Percentiles rank a stretch among this genome's conserved stretches.
Evolutionary conservation across 805 yeast genomes (phyloP).

Genomic region (Candida manassasensis): DNA sequence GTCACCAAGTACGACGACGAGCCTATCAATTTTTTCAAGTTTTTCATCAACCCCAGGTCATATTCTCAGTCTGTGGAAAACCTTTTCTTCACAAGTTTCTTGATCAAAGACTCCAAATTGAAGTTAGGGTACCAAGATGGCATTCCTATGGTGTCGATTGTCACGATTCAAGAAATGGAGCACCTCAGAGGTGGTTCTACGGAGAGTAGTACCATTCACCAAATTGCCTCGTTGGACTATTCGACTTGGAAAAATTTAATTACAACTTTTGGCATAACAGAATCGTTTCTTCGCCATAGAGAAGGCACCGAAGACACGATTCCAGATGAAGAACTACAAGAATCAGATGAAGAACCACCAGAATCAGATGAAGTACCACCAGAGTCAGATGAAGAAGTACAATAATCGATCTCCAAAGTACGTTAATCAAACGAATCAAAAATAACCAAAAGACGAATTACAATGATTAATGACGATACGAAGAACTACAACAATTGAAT

Average conservation of each 20-base stretch:
- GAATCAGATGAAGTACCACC: too few species aligned
- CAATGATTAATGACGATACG: too few species aligned
- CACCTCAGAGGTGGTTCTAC: conserved; percentile 17
- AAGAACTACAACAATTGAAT: too few species aligned
- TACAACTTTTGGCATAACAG: conserved; percentile 49
- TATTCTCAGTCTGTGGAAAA: conserved; percentile 81
- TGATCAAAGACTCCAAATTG: conserved; percentile 68
- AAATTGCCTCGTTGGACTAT: conserved; percentile 67
- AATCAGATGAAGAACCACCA: conserved; percentile 1
- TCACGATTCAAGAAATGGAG: conserved; percentile 17
- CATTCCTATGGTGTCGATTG: conserved; percentile 39
- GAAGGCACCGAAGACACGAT: conserved; percentile 24
- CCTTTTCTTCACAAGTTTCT: conserved; percentile 74
- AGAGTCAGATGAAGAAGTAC: too few species aligned
- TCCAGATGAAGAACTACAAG: conserved; percentile 14
- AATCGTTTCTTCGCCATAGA: conserved; percentile 48
- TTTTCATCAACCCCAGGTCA: conserved; percentile 70
- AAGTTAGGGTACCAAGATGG: conserved; percentile 45
- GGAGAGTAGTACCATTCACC: conserved; percentile 45
- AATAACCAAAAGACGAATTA: too few species aligned
- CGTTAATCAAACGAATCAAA: too few species aligned
- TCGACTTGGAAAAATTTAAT: conserved; percentile 61
- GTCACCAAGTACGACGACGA: conserved; percentile 19
- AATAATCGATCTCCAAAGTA: too few species aligned
- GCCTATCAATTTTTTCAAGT: conserved; percentile 54